These are phyloP conservation scores for Carpinus fangiana DNA, from an alignment of 306 rosid genomes.

Conservation along the genomic window DNA sequence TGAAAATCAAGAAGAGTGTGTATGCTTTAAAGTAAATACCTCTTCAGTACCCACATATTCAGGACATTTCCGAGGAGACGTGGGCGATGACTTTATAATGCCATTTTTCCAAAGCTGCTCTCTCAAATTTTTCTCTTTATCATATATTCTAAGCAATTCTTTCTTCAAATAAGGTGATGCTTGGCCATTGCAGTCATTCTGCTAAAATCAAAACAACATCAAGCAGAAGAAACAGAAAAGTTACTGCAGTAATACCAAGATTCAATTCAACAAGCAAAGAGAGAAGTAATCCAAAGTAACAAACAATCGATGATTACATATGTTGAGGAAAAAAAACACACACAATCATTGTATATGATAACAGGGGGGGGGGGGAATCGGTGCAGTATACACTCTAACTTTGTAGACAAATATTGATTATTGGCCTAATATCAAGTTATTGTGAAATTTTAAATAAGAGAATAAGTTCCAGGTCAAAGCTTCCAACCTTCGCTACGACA, in stretches of 20 bases:
- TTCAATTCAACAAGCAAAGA: neutral
- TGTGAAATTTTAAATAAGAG: neutral
- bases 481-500: slow-evolving; percentile 78
- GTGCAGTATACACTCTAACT: neutral
- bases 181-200: slow-evolving; percentile 60
- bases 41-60: slow-evolving; percentile 88
- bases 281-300: neutral
- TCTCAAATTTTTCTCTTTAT: slow-evolving; percentile 78
- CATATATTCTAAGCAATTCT: slow-evolving; percentile 63
- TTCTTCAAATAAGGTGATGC: slow-evolving; percentile 71
- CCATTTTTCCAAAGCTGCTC: slow-evolving; percentile 93
- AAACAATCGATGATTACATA: neutral
- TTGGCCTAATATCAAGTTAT: neutral
- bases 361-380: neutral
- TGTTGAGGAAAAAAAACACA: neutral
- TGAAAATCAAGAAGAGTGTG: neutral
- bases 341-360: too few relatives aligned
- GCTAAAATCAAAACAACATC: slow-evolving; percentile 43
- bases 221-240: slow-evolving; percentile 17
- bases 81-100: slow-evolving; percentile 60
- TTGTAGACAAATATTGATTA: neutral
- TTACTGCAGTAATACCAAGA: neutral
- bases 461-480: slow-evolving; percentile 20
- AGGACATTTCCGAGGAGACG: slow-evolving; percentile 71
- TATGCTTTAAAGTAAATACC: slow-evolving; percentile 38